These are phyloP conservation scores for Chrysopogon serrulatus DNA, from an alignment of 176 grass and related monocot species.

Conservation along the genomic window DNA sequence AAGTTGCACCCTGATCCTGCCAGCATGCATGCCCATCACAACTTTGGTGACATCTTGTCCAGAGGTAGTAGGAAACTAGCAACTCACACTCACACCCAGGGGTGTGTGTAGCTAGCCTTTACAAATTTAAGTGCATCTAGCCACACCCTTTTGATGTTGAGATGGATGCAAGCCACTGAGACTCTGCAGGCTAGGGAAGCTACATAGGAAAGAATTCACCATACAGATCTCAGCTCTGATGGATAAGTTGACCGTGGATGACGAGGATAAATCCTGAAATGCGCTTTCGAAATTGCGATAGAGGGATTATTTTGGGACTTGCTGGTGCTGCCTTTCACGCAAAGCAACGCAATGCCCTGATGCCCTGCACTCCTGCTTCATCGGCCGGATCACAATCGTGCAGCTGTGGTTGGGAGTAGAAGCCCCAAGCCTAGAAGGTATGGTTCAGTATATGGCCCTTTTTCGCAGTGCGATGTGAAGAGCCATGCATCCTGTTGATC, in stretches of 20 bases:
- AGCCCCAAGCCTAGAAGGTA: constrained; percentile 17
- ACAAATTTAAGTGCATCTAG: constrained; percentile 4
- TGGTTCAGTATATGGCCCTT: constrained; percentile 29
- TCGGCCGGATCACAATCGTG: constrained; percentile 25
- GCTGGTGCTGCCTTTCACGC: constrained; percentile 21
- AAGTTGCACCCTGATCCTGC: background rate
- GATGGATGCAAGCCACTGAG: background rate
- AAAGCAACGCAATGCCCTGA: background rate
- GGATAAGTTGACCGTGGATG: constrained; percentile 6
- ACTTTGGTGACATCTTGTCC: constrained; percentile 3
- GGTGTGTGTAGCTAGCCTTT: constrained; percentile 2
- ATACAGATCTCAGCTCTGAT: background rate
- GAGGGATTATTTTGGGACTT: background rate
- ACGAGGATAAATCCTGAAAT: background rate
- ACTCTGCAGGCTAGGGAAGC: background rate
- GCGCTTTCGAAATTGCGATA: constrained; percentile 18
- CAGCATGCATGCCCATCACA: background rate
- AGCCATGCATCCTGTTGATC: constrained; percentile 11
- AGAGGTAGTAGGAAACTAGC: constrained; percentile 21
- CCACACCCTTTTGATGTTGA: background rate
- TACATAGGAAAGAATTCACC: background rate
- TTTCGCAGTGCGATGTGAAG: constrained; percentile 15
- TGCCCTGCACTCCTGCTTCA: background rate
- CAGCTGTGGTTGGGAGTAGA: background rate
- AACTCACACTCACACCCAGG: background rate